These are phyloP conservation scores for Cyberlindnera xylosilytica DNA, from an alignment of 805 yeast species.

Conservation along the genomic window DNA sequence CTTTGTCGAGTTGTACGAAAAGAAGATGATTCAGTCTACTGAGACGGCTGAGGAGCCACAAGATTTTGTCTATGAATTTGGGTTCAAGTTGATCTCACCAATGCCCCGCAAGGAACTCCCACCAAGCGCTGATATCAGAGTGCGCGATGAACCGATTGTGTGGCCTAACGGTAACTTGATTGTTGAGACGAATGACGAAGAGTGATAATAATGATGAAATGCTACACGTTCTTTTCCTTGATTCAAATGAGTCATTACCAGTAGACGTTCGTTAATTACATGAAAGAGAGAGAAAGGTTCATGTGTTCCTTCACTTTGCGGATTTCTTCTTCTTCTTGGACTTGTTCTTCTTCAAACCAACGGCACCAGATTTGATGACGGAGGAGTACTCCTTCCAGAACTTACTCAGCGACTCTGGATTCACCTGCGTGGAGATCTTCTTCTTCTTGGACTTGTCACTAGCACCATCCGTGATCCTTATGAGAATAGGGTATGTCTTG, in stretches of 20 bases:
- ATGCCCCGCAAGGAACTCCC: slow-evolving; percentile 52
- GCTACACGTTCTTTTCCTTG: neutral
- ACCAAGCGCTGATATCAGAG: slow-evolving; percentile 24
- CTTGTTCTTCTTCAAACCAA: slow-evolving; percentile 81
- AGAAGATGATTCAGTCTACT: slow-evolving; percentile 26
- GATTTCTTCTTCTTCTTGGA: slow-evolving; percentile 53
- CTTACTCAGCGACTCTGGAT: slow-evolving; percentile 52
- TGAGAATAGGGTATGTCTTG: slow-evolving; percentile 54
- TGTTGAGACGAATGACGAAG: slow-evolving; percentile 36
- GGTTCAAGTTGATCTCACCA: slow-evolving; percentile 51
- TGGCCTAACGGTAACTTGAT: slow-evolving; percentile 66
- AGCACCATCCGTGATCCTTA: slow-evolving; percentile 65
- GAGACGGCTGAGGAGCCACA: slow-evolving; percentile 31
- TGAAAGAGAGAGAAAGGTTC: too few species aligned
- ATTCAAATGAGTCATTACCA: neutral
- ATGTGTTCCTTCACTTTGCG: slow-evolving; percentile 24
- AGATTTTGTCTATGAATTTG: slow-evolving; percentile 43
- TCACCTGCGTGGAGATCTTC: slow-evolving; percentile 75
- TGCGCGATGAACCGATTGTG: slow-evolving; percentile 43
- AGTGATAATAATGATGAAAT: neutral
- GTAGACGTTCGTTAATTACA: neutral
- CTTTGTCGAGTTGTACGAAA: slow-evolving; percentile 53
- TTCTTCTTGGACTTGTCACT: slow-evolving; percentile 45
- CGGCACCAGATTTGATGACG: slow-evolving; percentile 65
- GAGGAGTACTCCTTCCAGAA: slow-evolving; percentile 80